Evolutionary conservation across 2,329 filamentous ascomycete genomes (phyloP).

Genomic region (Pseudogymnoascus sp.): DNA sequence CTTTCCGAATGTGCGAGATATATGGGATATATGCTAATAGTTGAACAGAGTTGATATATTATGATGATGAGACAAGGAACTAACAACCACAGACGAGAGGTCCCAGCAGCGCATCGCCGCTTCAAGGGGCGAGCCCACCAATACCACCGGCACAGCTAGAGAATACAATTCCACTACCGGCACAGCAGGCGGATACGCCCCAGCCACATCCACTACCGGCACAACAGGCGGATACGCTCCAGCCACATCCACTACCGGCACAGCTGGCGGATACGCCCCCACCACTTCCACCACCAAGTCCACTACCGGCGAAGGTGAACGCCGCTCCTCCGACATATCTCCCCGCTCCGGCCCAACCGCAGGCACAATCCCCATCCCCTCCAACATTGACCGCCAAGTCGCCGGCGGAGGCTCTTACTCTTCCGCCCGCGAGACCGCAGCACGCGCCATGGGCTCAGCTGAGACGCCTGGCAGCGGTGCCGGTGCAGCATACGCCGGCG

Average conservation of each 20-base stretch:
- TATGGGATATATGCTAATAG: neutral
- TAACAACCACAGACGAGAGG: neutral
- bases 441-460: neutral
- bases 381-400: conserved; percentile 16
- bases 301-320: conserved; percentile 6
- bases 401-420: conserved; percentile 15
- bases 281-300: conserved; percentile 13
- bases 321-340: conserved; percentile 5
- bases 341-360: conserved; percentile 10
- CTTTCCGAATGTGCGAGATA: neutral
- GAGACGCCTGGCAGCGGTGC: neutral
- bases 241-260: conserved; percentile 16
- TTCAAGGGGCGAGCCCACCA: neutral
- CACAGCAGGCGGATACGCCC: conserved; percentile 17
- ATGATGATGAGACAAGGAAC: neutral
- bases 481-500: neutral
- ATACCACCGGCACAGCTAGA: neutral
- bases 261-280: conserved; percentile 1
- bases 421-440: neutral
- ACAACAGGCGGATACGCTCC: conserved; percentile 17
- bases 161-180: neutral
- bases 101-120: neutral
- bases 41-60: neutral
- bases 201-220: conserved; percentile 16
- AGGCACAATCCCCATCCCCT: conserved; percentile 17